Evolutionary conservation across 768 basidiomycete genomes (phyloP).

Genomic region (Ephemerocybe angulata): DNA sequence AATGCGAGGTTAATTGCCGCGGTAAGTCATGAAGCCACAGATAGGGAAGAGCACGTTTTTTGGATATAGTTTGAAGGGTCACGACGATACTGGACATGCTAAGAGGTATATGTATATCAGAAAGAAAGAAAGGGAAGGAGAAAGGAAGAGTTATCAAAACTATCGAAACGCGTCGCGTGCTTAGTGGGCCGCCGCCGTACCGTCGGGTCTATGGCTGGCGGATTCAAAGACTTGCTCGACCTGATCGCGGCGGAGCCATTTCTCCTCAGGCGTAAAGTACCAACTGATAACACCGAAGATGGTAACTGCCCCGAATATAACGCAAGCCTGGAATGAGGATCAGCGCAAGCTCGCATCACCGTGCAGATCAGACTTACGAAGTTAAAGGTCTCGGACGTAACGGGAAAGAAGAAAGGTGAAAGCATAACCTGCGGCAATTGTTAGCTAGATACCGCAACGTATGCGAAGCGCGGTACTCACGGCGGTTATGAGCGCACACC

Average conservation of each 20-base stretch:
- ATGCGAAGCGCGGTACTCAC: constrained; percentile 40
- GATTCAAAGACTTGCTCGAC: constrained; percentile 47
- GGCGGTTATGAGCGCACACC: constrained; percentile 72
- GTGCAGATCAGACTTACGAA: constrained; percentile 52
- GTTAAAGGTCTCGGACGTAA: constrained; percentile 73
- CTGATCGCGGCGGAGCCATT: constrained; percentile 72
- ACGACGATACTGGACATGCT: too few species aligned
- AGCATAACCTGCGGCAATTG: constrained; percentile 56
- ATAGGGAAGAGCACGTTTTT: too few species aligned
- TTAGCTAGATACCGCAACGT: background rate
- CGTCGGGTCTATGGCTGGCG: constrained; percentile 15
- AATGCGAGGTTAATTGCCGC: too few species aligned
- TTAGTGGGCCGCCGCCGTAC: too few species aligned
- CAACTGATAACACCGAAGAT: constrained; percentile 74
- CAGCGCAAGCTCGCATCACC: constrained; percentile 1
- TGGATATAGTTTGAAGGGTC: too few species aligned
- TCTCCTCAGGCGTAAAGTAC: constrained; percentile 75
- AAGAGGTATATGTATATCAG: too few species aligned
- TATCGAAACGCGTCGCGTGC: too few species aligned
- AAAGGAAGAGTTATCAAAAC: too few species aligned
- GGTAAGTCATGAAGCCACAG: too few species aligned
- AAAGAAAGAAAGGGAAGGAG: too few species aligned
- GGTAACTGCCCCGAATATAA: constrained; percentile 77
- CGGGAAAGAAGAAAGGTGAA: constrained; percentile 87
- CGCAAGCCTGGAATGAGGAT: constrained; percentile 48